Evolutionary conservation across 2,329 filamentous ascomycete genomes (phyloP), one percentile per base, ranked within the genome.

Genomic region (Beauveria rudraprayagi): DNA sequence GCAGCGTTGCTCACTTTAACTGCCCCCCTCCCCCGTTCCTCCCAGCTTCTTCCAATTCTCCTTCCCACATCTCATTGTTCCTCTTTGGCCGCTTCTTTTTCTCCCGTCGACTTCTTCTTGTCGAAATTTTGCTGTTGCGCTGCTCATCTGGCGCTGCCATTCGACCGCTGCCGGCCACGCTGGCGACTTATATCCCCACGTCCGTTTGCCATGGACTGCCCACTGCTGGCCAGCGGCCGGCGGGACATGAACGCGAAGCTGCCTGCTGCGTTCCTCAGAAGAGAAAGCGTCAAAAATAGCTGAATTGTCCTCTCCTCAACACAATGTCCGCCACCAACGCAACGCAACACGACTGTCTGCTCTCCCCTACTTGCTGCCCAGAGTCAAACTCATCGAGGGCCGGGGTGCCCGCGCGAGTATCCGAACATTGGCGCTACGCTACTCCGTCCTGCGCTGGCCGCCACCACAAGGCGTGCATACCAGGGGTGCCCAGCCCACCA

Each of bases 401-500:
- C 47, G 56, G 56, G 56, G 47, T 53, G 56, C 40, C 56, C 56
- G 56, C 56, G 56, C 56, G 56, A 60, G 56, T 53, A 60, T 60
- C 56, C 56, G 56, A 53, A 60, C 56, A 51, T 51, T 58, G 56
- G 47, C 56, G 56, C 56, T 59, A 52, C 47, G 34, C 34, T 58
- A 51, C 56, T 24, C 24, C 24, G 14, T 24, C 44, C 48, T 60
- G 56, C 48, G 56, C 56, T 60, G 56, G 56, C 56, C 30, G 56
- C 56, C 56, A 60, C 56, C 56, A 60, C 56, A 48, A 60, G 56
- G 56, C 56, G 56, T 59, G 56, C 56, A 59, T 59, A 22, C 56
- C 47, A 50, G 56, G 56, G 46, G 56, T 52, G 56, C 40, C 48
- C 56, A 51, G 56, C 44, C 46, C 43, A 48, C 55, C 55, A 57